Evolutionary conservation across 1,284 basidiomycete genomes (phyloP).

Genomic region (Bjerkandera adusta): DNA sequence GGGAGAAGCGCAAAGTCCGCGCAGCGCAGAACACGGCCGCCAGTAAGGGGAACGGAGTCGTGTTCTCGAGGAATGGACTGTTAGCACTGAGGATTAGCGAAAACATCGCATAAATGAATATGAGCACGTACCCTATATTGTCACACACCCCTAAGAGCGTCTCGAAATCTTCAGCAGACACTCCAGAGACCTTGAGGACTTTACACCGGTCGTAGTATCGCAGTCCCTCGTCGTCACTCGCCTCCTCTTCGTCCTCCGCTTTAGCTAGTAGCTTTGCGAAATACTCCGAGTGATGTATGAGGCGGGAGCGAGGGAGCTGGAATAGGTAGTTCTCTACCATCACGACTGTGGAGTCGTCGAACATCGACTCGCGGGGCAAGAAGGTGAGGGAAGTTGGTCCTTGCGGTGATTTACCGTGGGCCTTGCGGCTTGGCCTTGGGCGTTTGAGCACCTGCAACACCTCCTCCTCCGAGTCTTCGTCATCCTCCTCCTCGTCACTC

Average conservation of each 20-base stretch:
- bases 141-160: conserved; percentile 34
- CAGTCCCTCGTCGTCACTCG: conserved; percentile 7
- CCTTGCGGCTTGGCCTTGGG: background rate
- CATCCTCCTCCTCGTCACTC: background rate
- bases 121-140: conserved; percentile 30
- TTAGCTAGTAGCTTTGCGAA: conserved; percentile 27
- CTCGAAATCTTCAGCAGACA: conserved; percentile 32
- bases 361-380: conserved; percentile 16
- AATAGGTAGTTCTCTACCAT: conserved; percentile 31
- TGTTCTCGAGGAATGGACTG: conserved; percentile 23
- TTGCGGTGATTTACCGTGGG: background rate
- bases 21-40: conserved; percentile 29
- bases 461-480: conserved; percentile 10
- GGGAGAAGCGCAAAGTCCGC: conserved; percentile 22
- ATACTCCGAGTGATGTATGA: conserved; percentile 32
- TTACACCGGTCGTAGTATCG: conserved; percentile 26
- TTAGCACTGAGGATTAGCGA: background rate
- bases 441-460: conserved; percentile 2
- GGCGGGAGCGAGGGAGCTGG: conserved; percentile 33
- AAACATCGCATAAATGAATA: background rate
- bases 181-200: conserved; percentile 23
- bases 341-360: conserved; percentile 36
- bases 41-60: conserved; percentile 25
- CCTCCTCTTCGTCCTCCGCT: conserved; percentile 16
- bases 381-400: conserved; percentile 1